Conservation (phyloP, 805 yeast species). For the Hanseniaspora lachancei region DNA sequence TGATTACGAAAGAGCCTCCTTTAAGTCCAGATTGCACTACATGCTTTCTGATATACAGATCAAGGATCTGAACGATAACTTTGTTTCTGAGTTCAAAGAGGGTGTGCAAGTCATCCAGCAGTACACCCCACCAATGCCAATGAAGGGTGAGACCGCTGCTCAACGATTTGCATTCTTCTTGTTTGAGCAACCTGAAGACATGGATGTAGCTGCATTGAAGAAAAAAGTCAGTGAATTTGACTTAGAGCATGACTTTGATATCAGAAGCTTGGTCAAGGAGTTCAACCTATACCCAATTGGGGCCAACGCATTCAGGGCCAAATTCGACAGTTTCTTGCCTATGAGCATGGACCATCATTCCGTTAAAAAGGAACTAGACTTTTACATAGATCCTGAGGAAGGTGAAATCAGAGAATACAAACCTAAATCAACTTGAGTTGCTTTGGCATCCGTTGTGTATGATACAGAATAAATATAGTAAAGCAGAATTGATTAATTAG, state of each 20-base stretch:
- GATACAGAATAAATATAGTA: too few relatives aligned
- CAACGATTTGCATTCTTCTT: slow-evolving; percentile 88
- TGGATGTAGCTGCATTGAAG: slow-evolving; percentile 3
- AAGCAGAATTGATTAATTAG: neutral
- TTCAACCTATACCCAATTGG: slow-evolving; percentile 65
- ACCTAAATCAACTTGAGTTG: neutral
- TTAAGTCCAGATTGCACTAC: slow-evolving; percentile 59
- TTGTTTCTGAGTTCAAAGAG: slow-evolving; percentile 34
- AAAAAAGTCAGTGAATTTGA: slow-evolving; percentile 14
- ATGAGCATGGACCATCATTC: slow-evolving; percentile 35
- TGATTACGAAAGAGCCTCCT: slow-evolving; percentile 55
- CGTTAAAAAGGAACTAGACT: neutral
- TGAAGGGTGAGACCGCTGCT: slow-evolving; percentile 23
- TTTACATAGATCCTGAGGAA: neutral
- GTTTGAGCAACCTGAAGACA: slow-evolving; percentile 46
- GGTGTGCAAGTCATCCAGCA: slow-evolving; percentile 15
- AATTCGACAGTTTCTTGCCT: slow-evolving; percentile 63
- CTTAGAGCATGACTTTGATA: slow-evolving; percentile 45
- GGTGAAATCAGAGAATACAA: neutral
- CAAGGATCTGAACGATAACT: slow-evolving; percentile 39
- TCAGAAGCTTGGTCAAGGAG: slow-evolving; percentile 49
- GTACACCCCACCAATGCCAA: slow-evolving; percentile 18
- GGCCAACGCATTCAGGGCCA: slow-evolving; percentile 81
- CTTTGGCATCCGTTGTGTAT: too few relatives aligned
- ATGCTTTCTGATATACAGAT: slow-evolving; percentile 59